Evolutionary conservation across 2,329 filamentous ascomycete species (phyloP).

Genomic region (Aureobasidium sp.): DNA sequence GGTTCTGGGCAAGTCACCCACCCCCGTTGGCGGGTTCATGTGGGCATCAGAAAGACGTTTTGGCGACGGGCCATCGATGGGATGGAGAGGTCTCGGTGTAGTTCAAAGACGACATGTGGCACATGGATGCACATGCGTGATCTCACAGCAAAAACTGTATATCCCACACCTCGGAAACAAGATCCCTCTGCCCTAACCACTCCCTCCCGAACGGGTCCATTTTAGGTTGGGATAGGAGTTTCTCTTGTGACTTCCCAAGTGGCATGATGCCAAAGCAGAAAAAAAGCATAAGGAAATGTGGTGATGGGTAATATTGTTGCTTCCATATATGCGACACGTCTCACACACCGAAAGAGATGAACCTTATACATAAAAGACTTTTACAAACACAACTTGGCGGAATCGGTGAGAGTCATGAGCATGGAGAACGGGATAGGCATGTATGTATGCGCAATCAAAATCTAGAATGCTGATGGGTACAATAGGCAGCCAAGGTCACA

Average conservation of each 20-base stretch:
- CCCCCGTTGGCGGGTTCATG: too few species aligned
- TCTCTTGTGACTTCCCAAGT: not conserved
- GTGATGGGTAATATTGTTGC: not conserved
- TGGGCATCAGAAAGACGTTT: too few species aligned
- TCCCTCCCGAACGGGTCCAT: too few species aligned
- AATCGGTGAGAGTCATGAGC: not conserved
- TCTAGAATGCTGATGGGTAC: not conserved
- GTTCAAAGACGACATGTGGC: too few species aligned
- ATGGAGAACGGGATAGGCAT: not conserved
- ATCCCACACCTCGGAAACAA: too few species aligned
- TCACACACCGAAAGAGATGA: not conserved
- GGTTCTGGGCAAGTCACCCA: too few species aligned
- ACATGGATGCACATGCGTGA: too few species aligned
- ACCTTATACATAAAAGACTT: not conserved
- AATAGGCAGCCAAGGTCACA: not conserved
- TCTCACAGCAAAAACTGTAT: too few species aligned
- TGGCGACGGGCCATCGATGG: too few species aligned
- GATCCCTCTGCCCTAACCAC: too few species aligned
- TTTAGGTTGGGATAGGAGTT: not conserved
- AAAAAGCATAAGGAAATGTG: not conserved
- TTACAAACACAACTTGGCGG: not conserved
- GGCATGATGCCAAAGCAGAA: not conserved
- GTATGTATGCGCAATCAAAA: not conserved
- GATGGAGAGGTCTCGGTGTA: too few species aligned
- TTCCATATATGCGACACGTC: not conserved